A percentile compares a stretch with the other conserved stretches of the same genome.
Conservation (phyloP, 2,329 filamentous ascomycete genomes). For the Plenodomus tracheiphilus region DNA sequence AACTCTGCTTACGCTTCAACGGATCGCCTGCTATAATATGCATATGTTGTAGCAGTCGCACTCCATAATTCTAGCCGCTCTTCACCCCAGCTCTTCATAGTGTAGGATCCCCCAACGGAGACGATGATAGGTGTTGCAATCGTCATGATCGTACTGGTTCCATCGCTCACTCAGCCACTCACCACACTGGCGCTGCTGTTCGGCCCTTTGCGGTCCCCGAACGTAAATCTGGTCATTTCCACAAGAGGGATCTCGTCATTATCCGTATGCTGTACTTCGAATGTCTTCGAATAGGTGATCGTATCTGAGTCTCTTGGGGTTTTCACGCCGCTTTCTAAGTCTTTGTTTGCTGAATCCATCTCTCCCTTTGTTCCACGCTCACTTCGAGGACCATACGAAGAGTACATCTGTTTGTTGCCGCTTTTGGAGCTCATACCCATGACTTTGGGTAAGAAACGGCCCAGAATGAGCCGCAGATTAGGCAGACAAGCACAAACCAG, state of each 20-base stretch:
- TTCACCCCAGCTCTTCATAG: no score
- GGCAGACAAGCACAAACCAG: constrained; percentile 49
- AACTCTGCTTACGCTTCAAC: no score
- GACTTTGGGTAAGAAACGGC: constrained; percentile 30
- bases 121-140: background rate
- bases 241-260: constrained; percentile 1
- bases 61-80: no score
- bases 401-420: constrained; percentile 1
- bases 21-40: no score
- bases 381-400: constrained; percentile 12
- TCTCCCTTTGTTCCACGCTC: constrained; percentile 22
- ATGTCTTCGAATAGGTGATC: constrained; percentile 9
- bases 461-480: constrained; percentile 39
- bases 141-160: no score
- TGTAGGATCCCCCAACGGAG: no score
- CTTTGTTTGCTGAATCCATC: background rate
- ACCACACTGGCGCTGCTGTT: background rate
- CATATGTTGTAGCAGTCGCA: no score
- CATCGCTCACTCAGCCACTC: background rate
- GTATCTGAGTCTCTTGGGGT: background rate
- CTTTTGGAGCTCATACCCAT: constrained; percentile 33
- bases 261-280: constrained; percentile 5
- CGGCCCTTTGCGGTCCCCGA: background rate
- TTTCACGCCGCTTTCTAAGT: constrained; percentile 1
- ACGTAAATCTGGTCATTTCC: background rate